A percentile compares a stretch with the other conserved stretches of the same genome.
These are phyloP conservation scores for Lignosus rhinocerotis DNA, from an alignment of 1,284 basidiomycete species.

Conservation along the genomic window DNA sequence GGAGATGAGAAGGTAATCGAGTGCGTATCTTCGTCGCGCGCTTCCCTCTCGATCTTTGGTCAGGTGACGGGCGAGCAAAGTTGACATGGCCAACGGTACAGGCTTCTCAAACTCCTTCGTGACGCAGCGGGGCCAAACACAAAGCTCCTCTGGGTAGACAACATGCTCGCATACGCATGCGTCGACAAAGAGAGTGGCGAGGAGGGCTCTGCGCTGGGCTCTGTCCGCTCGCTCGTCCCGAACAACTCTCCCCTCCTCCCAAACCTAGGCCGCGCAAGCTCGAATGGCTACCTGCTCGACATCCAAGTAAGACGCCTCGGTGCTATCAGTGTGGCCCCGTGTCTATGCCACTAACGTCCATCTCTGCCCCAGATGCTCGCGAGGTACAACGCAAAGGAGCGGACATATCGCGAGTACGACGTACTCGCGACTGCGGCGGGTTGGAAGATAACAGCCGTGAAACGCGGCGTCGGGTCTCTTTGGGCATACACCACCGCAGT, in stretches of 20 bases:
- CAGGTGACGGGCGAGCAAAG: too few relatives aligned
- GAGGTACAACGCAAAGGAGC: conserved; percentile 62
- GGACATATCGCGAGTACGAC: conserved; percentile 60
- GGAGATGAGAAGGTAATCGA: conserved; percentile 13
- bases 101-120: conserved; percentile 37
- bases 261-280: conserved; percentile 5
- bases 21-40: not conserved
- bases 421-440: conserved; percentile 54
- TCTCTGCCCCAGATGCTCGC: conserved; percentile 55
- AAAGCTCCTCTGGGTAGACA: conserved; percentile 62
- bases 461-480: conserved; percentile 36
- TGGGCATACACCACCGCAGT: conserved; percentile 47
- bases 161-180: conserved; percentile 15
- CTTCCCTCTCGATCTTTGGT: not conserved
- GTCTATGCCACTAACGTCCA: not conserved
- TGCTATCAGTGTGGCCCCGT: not conserved
- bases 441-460: conserved; percentile 60
- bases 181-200: conserved; percentile 8
- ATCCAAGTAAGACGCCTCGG: conserved; percentile 51
- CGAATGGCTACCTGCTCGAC: conserved; percentile 40
- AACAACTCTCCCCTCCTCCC: conserved; percentile 8
- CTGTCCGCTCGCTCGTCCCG: conserved; percentile 14
- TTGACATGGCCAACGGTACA: conserved; percentile 1
- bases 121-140: conserved; percentile 43
- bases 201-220: conserved; percentile 15